Evolutionary conservation across 2,329 filamentous ascomycete species (phyloP).

Genomic region (Podosphaera fusca): DNA sequence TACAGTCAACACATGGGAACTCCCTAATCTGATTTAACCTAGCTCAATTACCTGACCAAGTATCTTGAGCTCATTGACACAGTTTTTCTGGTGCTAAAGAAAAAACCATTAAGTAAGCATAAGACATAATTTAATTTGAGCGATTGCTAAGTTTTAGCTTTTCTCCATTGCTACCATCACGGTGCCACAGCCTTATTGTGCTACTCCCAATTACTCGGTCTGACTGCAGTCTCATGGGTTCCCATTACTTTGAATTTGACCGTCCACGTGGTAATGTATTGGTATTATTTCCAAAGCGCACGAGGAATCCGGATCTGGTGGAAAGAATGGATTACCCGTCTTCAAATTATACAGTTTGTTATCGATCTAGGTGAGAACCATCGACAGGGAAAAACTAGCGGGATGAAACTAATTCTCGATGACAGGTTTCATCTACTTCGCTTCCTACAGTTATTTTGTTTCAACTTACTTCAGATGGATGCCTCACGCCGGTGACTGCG

Average conservation of each 20-base stretch:
- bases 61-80: slow-evolving; percentile 14
- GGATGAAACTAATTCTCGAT: not conserved
- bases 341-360: slow-evolving; percentile 14
- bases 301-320: slow-evolving; percentile 12
- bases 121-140: not conserved
- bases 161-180: slow-evolving; percentile 15
- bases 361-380: slow-evolving; percentile 8
- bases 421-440: slow-evolving; percentile 13
- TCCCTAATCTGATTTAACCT: slow-evolving; percentile 7
- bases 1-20: slow-evolving; percentile 17
- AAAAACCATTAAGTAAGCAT: slow-evolving; percentile 13
- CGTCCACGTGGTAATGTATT: slow-evolving; percentile 15
- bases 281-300: slow-evolving; percentile 15
- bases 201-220: slow-evolving; percentile 12
- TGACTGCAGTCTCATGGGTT: slow-evolving; percentile 14
- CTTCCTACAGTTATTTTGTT: slow-evolving; percentile 11
- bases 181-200: slow-evolving; percentile 13
- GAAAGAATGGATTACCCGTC: slow-evolving; percentile 14
- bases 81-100: slow-evolving; percentile 13
- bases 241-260: slow-evolving; percentile 13
- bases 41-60: slow-evolving; percentile 14
- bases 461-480: slow-evolving; percentile 8
- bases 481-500: slow-evolving; percentile 10
- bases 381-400: not conserved
- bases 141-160: slow-evolving; percentile 5